Evolutionary conservation across 106 monocot species (phyloP).

Genomic region (Agapanthus africanus): DNA sequence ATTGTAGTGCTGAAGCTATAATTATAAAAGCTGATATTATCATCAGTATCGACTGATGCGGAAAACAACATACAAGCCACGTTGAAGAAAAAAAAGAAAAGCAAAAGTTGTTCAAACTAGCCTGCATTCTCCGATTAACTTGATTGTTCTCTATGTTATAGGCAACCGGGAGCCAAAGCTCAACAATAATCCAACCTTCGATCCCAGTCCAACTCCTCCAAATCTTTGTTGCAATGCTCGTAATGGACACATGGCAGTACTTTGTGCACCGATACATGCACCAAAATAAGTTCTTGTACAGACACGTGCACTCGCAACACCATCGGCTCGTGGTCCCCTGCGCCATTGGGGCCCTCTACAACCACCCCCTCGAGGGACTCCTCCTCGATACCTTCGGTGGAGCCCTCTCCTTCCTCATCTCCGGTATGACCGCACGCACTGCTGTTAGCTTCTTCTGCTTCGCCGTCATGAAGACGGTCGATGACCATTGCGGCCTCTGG

Average conservation of each 20-base stretch:
- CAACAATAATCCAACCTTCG: not conserved
- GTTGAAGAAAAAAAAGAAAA: too few species aligned
- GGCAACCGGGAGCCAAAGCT: too few species aligned
- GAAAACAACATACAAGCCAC: too few species aligned
- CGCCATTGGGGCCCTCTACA: slow-evolving; percentile 21
- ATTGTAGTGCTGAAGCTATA: too few species aligned
- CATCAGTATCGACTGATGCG: too few species aligned
- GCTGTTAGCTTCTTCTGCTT: slow-evolving; percentile 27
- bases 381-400: slow-evolving; percentile 20
- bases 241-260: slow-evolving; percentile 31
- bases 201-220: slow-evolving; percentile 2
- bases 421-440: slow-evolving; percentile 25
- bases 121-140: too few species aligned
- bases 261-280: too few species aligned
- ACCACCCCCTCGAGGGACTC: slow-evolving; percentile 25
- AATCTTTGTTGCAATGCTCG: slow-evolving; percentile 25
- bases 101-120: too few species aligned
- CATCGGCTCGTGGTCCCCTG: too few species aligned
- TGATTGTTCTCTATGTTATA: too few species aligned
- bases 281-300: slow-evolving; percentile 27
- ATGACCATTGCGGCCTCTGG: slow-evolving; percentile 19
- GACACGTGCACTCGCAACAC: slow-evolving; percentile 28
- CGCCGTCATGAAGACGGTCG: slow-evolving; percentile 19
- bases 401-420: slow-evolving; percentile 13
- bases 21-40: too few species aligned